phyloP scores from a whole-genome alignment of 2,329 filamentous ascomycete species.

The Paecilomyces formosus region DNA sequence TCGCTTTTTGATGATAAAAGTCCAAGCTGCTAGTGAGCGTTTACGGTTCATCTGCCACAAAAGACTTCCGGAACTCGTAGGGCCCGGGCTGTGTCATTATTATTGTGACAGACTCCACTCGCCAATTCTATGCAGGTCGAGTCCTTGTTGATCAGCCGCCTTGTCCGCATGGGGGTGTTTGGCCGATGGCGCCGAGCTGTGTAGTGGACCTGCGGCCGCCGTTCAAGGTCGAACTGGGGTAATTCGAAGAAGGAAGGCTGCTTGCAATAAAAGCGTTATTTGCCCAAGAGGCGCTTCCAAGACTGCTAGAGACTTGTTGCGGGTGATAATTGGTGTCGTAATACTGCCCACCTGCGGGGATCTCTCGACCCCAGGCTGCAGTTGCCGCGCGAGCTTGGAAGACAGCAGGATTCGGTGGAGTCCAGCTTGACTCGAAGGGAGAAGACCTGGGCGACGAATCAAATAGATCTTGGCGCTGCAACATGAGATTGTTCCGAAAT shows the following conservation, averaged over 20 bases:
- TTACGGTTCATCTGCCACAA: neutral
- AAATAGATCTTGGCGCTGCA: conserved; percentile 11
- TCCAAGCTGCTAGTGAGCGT: neutral
- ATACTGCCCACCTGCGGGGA: conserved; percentile 1
- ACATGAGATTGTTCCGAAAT: conserved; percentile 19
- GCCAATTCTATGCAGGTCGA: neutral
- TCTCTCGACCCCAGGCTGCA: conserved; percentile 18
- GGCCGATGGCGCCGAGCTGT: conserved; percentile 35
- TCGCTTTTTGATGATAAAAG: neutral
- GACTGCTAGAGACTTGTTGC: conserved; percentile 17
- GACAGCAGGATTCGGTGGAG: conserved; percentile 9
- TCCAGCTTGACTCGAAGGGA: conserved; percentile 16
- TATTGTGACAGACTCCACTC: neutral
- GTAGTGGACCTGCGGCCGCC: conserved; percentile 19
- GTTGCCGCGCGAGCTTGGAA: conserved; percentile 9
- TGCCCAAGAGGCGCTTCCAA: conserved; percentile 25
- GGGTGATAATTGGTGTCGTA: conserved; percentile 11
- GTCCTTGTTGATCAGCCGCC: conserved; percentile 30
- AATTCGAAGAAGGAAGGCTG: conserved; percentile 16
- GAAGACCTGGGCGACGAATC: conserved; percentile 9
- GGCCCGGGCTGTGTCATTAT: neutral
- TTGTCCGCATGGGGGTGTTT: conserved; percentile 43
- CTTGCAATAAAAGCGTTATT: conserved; percentile 30
- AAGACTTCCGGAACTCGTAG: neutral
- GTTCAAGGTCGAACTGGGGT: conserved; percentile 13